Conservation (phyloP, 2,329 filamentous ascomycete species). For the Fusarium sp. region DNA sequence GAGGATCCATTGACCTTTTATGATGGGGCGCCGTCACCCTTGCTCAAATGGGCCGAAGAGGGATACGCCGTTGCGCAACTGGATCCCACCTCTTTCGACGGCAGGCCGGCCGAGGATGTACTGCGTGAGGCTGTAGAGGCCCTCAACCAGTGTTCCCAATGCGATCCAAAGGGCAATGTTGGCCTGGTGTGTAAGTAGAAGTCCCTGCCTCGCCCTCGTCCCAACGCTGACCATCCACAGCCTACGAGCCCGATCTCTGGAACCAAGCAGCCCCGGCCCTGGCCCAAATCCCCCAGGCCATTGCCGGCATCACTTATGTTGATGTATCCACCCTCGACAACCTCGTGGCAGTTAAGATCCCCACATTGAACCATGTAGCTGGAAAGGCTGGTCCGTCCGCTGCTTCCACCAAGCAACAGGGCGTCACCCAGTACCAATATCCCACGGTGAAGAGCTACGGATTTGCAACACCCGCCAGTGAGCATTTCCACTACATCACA, state of each 20-base stretch:
- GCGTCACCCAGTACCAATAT: not conserved
- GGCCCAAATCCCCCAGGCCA: not conserved
- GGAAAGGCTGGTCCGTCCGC: not conserved
- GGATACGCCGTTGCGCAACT: not conserved
- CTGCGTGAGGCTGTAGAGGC: not conserved
- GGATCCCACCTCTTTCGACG: not conserved
- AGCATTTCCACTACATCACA: not conserved
- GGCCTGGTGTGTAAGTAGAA: not conserved
- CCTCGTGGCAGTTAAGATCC: not conserved
- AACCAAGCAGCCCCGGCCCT: not conserved
- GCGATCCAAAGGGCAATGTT: not conserved
- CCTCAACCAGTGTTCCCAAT: not conserved
- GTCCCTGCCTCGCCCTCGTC: not conserved
- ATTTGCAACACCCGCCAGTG: not conserved
- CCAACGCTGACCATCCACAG: not conserved
- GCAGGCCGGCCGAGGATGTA: not conserved
- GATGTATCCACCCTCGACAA: not conserved
- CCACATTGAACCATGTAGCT: not conserved
- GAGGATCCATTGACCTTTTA: constrained; percentile 26
- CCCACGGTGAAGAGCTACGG: not conserved
- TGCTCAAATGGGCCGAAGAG: not conserved
- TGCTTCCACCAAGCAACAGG: not conserved
- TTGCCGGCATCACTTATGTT: not conserved
- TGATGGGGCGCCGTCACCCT: not conserved
- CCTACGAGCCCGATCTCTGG: not conserved